Evolutionary conservation across 495 filamentous ascomycete genomes (phyloP), one percentile per base, ranked within the genome.

Genomic region (Aspergillus sclerotioniger): DNA sequence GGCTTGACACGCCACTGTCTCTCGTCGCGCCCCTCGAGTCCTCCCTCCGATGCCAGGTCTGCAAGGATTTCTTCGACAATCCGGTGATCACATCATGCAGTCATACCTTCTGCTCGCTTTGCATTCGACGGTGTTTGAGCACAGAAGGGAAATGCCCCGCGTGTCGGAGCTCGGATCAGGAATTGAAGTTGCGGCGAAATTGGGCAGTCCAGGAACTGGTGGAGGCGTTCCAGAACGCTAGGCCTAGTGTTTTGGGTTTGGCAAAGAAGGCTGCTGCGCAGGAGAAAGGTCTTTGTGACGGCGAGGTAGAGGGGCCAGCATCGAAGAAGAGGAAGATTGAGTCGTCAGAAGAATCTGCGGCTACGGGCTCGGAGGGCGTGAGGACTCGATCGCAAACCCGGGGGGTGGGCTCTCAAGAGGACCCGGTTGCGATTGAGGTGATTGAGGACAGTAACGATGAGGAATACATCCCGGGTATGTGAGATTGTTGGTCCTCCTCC

Each of bases 51-150:
- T 99, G 94, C 72, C 89, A 97, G 65, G 88, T 99, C 56, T 99
- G 94, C 82, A 98, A 97, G 73, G 94, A 99, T 70, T 95, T 97
- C 72, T 98, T 89, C 76, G 82, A 84, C 58, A 92, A 90, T 20
- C 94, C 94, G 0, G 92, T 99, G 79, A 86, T 97, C 53, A 99
- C 94, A 1, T 88, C 87, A 0, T 99, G 94, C 79, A 88, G 84
- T 43, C 94, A 99, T 70, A 97, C 94, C 0, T 99, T 99, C 68
- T 99, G 94, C 79, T 96, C 92, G 15, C 71, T 93, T 29, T 99
- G 94, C 71, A 97, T 98, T 59, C 89, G 94, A 15, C 79, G 91
- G 53, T 89, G 87, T 59, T 77, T 99, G 3, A 84, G 86, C 7
- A 77, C 81, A 1, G 92, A 96, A 59, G 87, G 89, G 9, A 90